These are phyloP conservation scores for Erythrobasidium yunnanense DNA, from an alignment of 768 basidiomycete species.

Conservation along the genomic window DNA sequence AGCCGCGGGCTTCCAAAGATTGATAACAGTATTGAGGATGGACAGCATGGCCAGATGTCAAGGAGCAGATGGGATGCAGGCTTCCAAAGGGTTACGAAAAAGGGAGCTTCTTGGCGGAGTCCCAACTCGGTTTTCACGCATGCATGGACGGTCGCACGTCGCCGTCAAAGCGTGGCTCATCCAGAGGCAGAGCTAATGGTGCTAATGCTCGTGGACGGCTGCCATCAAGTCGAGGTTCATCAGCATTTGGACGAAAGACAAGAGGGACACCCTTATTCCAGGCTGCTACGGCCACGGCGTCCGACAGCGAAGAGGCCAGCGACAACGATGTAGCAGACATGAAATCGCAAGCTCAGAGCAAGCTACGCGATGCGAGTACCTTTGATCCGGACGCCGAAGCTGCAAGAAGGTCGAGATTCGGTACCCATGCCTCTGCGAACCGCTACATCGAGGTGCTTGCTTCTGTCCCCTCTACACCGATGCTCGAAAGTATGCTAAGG, in stretches of 20 bases:
- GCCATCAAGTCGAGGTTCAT: neutral
- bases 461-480: neutral
- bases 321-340: neutral
- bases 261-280: constrained; percentile 10
- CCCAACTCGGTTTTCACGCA: too few relatives aligned
- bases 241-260: constrained; percentile 4
- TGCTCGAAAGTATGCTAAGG: neutral
- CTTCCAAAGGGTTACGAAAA: too few relatives aligned
- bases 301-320: neutral
- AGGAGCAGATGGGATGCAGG: too few relatives aligned
- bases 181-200: too few relatives aligned
- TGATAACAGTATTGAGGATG: too few relatives aligned
- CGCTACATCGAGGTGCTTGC: constrained; percentile 40
- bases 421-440: constrained; percentile 36
- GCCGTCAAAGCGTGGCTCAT: too few relatives aligned
- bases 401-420: constrained; percentile 15
- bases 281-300: neutral
- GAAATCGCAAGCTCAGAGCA: neutral
- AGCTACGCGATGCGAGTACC: neutral
- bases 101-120: too few relatives aligned
- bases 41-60: too few relatives aligned
- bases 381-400: constrained; percentile 9
- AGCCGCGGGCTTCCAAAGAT: too few relatives aligned
- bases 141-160: too few relatives aligned
- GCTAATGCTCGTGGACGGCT: too few relatives aligned